Conservation (phyloP, 2,329 filamentous ascomycete species). For the Penicillium sp. region DNA sequence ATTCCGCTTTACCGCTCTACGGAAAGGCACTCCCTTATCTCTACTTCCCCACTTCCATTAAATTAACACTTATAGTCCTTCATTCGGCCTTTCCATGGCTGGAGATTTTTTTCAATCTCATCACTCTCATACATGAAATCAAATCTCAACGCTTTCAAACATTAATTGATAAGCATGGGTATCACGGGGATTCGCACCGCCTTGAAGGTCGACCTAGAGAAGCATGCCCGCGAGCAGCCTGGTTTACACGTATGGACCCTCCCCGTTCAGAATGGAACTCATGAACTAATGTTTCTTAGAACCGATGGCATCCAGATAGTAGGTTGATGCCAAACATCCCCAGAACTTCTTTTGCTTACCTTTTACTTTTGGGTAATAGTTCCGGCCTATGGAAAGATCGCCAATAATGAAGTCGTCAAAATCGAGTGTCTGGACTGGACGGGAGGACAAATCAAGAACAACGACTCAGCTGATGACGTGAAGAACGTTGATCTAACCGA, state of each 20-base stretch:
- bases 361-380: slow-evolving; percentile 52
- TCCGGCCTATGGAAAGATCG: slow-evolving; percentile 69
- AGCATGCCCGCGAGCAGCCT: slow-evolving; percentile 67
- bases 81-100: background rate
- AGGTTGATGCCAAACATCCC: slow-evolving; percentile 28
- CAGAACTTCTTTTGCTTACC: background rate
- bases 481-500: slow-evolving; percentile 79
- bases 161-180: slow-evolving; percentile 31
- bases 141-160: background rate
- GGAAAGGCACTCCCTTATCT: slow-evolving; percentile 12
- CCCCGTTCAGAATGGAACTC: background rate
- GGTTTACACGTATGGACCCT: slow-evolving; percentile 64
- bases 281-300: slow-evolving; percentile 52
- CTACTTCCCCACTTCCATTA: background rate
- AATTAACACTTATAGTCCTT: background rate
- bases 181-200: slow-evolving; percentile 62
- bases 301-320: slow-evolving; percentile 93
- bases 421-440: slow-evolving; percentile 88
- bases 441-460: slow-evolving; percentile 79
- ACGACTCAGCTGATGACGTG: slow-evolving; percentile 86
- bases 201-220: slow-evolving; percentile 70
- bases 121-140: background rate
- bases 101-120: background rate
- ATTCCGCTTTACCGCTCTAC: slow-evolving; percentile 9
- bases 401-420: slow-evolving; percentile 83